Percentiles rank a stretch among this genome's conserved stretches.
These are phyloP conservation scores for Parachlorella kessleri DNA, from an alignment of 139 green algal species.

Conservation along the genomic window DNA sequence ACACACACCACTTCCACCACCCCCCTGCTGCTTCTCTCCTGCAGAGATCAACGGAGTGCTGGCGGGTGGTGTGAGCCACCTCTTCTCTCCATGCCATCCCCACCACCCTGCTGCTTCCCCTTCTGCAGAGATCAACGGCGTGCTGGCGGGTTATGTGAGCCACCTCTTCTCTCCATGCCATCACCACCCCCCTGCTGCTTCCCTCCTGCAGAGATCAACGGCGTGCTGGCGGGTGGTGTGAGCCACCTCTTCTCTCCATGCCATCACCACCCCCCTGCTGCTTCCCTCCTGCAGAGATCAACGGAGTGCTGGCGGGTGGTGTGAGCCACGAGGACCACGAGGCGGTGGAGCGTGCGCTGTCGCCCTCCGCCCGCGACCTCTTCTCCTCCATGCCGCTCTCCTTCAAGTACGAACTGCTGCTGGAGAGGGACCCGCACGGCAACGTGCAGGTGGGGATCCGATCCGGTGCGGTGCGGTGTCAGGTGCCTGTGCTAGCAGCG, in stretches of 20 bases:
- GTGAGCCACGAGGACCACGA: background rate
- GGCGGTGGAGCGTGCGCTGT: background rate
- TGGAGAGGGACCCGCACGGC: conserved; percentile 70
- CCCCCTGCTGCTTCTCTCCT: no score
- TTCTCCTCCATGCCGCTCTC: conserved; percentile 43
- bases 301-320: conserved; percentile 42
- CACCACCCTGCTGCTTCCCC: no score
- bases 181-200: background rate
- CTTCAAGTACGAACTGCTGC: conserved; percentile 57
- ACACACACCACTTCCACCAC: background rate
- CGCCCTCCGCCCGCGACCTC: conserved; percentile 21
- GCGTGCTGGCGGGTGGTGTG: conserved; percentile 33
- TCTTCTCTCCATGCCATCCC: background rate
- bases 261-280: background rate
- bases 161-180: background rate
- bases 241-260: background rate
- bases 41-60: conserved; percentile 51
- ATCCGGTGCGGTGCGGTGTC: no score
- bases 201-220: background rate
- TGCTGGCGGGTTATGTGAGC: no score
- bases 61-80: no score
- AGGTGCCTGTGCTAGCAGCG: no score
- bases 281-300: conserved; percentile 32
- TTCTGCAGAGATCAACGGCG: no score
- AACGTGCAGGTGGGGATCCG: conserved; percentile 66